phyloP scores from a whole-genome alignment of 768 basidiomycete genomes.

The Tylopilus subfusipes region DNA sequence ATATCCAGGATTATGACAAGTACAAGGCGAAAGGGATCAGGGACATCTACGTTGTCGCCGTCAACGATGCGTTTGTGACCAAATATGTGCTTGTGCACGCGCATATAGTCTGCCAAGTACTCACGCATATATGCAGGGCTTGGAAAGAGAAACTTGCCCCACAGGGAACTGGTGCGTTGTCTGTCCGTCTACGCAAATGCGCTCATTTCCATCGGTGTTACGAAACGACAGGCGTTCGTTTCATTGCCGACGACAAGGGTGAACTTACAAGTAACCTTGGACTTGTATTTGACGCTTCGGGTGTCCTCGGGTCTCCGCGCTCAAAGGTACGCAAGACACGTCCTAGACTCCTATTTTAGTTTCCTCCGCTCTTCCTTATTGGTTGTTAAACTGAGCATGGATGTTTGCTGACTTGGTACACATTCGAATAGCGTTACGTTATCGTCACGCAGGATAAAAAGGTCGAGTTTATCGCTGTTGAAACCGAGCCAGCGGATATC shows the following conservation, averaged over 20 bases:
- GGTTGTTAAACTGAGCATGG: neutral
- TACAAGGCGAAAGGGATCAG: constrained; percentile 77
- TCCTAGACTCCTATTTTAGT: neutral
- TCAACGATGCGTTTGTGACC: constrained; percentile 78
- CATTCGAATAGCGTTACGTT: constrained; percentile 44
- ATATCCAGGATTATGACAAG: constrained; percentile 60
- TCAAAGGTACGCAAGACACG: constrained; percentile 45
- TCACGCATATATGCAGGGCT: constrained; percentile 40
- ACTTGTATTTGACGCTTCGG: constrained; percentile 58
- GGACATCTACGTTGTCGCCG: constrained; percentile 65
- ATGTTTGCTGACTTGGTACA: neutral
- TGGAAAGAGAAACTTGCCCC: constrained; percentile 65
- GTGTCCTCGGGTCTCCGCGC: constrained; percentile 62
- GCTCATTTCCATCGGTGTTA: neutral
- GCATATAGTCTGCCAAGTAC: constrained; percentile 2
- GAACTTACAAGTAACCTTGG: constrained; percentile 52
- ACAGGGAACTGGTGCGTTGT: constrained; percentile 47
- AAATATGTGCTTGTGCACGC: constrained; percentile 29
- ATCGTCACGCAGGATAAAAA: constrained; percentile 57
- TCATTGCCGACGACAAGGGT: constrained; percentile 69
- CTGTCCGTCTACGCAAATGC: neutral
- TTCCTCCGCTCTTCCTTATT: neutral
- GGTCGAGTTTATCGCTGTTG: constrained; percentile 51
- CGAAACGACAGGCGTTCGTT: constrained; percentile 43
- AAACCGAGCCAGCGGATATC: constrained; percentile 43